Evolutionary conservation across 2,329 filamentous ascomycete genomes (phyloP).

Genomic region (Coleophoma cylindrospora): DNA sequence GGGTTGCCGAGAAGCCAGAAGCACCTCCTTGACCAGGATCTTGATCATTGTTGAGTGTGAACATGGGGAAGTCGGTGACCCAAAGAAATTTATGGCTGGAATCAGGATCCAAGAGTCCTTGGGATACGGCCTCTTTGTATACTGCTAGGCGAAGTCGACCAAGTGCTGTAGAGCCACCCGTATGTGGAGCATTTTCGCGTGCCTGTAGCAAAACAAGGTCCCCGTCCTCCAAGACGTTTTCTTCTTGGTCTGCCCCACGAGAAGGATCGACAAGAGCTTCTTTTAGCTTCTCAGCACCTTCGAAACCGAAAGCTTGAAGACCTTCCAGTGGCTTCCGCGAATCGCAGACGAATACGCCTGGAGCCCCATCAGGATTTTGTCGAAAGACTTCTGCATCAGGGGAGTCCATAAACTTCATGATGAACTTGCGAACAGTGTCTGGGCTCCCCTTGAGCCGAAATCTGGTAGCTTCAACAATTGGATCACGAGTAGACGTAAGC

Average conservation of each 20-base stretch:
- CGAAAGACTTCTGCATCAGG: slow-evolving; percentile 52
- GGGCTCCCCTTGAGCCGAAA: slow-evolving; percentile 52
- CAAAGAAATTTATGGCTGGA: slow-evolving; percentile 65
- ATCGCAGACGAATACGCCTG: slow-evolving; percentile 74
- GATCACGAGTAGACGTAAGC: slow-evolving; percentile 64
- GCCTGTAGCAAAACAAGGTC: slow-evolving; percentile 82
- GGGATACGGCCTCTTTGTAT: slow-evolving; percentile 20
- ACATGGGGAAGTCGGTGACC: slow-evolving; percentile 89
- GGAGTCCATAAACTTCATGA: slow-evolving; percentile 66
- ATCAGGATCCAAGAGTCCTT: slow-evolving; percentile 17
- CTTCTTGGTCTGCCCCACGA: slow-evolving; percentile 18
- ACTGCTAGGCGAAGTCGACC: slow-evolving; percentile 25
- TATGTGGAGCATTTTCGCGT: slow-evolving; percentile 55
- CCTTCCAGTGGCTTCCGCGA: slow-evolving; percentile 69
- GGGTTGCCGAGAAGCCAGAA: slow-evolving; percentile 79
- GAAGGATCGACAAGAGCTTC: slow-evolving; percentile 7
- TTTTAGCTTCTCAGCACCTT: slow-evolving; percentile 52
- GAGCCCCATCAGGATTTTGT: slow-evolving; percentile 69
- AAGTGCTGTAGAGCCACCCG: slow-evolving; percentile 63
- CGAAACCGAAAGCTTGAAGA: slow-evolving; percentile 72
- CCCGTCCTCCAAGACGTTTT: slow-evolving; percentile 48
- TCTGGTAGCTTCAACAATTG: slow-evolving; percentile 71
- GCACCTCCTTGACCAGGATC: slow-evolving; percentile 65
- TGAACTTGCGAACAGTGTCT: slow-evolving; percentile 52
- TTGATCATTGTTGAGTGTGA: slow-evolving; percentile 62